Base-by-base conservation (phyloP, 2,329 filamentous ascomycete species). In the Phaeophleospora eucalypticola region DNA sequence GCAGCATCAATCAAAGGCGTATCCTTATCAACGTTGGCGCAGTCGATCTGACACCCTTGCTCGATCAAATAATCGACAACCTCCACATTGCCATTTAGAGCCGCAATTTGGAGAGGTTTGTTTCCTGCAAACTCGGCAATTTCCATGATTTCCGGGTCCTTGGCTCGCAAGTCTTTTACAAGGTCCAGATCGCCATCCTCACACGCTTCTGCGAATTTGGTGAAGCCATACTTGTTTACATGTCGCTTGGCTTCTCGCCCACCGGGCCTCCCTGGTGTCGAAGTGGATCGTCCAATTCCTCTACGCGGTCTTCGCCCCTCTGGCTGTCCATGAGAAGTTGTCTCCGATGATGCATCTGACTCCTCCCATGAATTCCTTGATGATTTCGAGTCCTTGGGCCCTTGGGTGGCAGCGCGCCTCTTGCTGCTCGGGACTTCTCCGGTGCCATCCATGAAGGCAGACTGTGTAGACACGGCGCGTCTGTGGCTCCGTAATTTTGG, bases 1-100 rank as follows among this genome's bases (percentile, higher is more conserved):
- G 97, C 89, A 4, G 93, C 93, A 71, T 98, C 93, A 44, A 98
- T 84, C 29, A 98, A 77, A 20, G 93, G 93, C 0, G 93, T 97
- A 61, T 98, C 93, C 61, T 88, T 70, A 46, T 75, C 89, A 47
- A 81, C 80, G 47, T 82, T 83, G 59, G 88, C 83, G 41, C 78
- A 91, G 61, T 96, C 87, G 37, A 93, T 78, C 45, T 87, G 85
- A 68, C 90, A 95, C 27, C 88, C 87, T 52, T 88, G 84, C 7
- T 87, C 81, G 52, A 98, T 82, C 33, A 98, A 72, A 43, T 95
- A 85, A 64, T 87, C 83, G 33, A 97, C 93, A 46, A 97, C 90
- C 45, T 93, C 81, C 24, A 84, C 83, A 65, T 84, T 87, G 4
- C 93, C 93, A 62, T 93, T 86, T 48, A 98, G 77, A 24, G 90